These are phyloP conservation scores for Scheffersomyces amazonensis DNA, from an alignment of 805 yeast species.

Conservation along the genomic window DNA sequence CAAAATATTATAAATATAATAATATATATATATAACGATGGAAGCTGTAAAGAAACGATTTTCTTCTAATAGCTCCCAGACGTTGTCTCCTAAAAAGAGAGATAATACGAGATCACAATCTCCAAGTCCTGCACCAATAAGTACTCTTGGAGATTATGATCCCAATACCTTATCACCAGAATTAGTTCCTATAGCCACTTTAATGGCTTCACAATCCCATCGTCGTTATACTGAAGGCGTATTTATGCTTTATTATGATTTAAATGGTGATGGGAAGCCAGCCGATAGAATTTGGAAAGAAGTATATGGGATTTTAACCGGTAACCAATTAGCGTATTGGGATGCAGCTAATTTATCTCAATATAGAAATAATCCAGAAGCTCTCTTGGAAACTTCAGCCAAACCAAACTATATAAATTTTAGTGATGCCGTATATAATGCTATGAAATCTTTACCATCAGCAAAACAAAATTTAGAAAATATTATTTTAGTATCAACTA, in stretches of 20 bases:
- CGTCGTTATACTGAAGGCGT: constrained; percentile 76
- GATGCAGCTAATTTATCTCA: constrained; percentile 66
- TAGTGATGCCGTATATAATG: constrained; percentile 83
- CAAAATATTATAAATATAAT: too few relatives aligned
- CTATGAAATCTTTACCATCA: constrained; percentile 63
- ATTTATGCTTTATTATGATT: constrained; percentile 68
- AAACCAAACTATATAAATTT: constrained; percentile 88
- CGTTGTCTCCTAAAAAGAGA: constrained; percentile 12
- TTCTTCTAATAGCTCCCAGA: constrained; percentile 13
- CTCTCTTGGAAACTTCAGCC: constrained; percentile 54
- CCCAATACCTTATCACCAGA: constrained; percentile 42
- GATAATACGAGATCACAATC: constrained; percentile 2
- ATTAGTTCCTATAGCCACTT: constrained; percentile 67
- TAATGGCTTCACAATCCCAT: constrained; percentile 70
- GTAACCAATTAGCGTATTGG: constrained; percentile 92
- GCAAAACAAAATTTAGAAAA: constrained; percentile 64
- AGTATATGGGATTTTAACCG: constrained; percentile 87
- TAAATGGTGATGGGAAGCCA: constrained; percentile 83
- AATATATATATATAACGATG: constrained; percentile 7
- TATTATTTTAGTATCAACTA: constrained; percentile 86
- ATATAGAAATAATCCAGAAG: constrained; percentile 50
- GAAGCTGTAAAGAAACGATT: constrained; percentile 23
- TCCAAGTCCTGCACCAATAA: constrained; percentile 6
- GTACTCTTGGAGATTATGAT: constrained; percentile 8
- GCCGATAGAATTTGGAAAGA: constrained; percentile 85